Evolutionary conservation across 495 filamentous ascomycete genomes (phyloP).

Genomic region (Penicillium lagena): DNA sequence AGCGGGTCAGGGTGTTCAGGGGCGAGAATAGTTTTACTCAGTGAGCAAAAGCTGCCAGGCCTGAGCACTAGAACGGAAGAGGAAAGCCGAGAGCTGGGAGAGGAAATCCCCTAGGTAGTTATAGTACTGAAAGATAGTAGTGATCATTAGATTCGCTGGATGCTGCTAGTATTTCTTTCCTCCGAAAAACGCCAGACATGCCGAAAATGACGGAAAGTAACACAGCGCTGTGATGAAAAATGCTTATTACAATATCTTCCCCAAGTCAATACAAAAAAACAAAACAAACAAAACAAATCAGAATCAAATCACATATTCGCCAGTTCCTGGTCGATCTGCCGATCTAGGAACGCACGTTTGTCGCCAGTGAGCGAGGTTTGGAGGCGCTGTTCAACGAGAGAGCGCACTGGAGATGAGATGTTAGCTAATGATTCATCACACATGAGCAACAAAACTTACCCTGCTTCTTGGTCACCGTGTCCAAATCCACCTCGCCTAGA

Average conservation of each 20-base stretch:
- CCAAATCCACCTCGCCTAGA: conserved; percentile 85
- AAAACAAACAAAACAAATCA: conserved; percentile 5
- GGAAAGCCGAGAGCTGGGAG: conserved; percentile 9
- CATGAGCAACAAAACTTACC: conserved; percentile 30
- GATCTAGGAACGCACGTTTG: conserved; percentile 76
- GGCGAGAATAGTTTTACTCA: not conserved
- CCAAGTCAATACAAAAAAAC: conserved; percentile 4
- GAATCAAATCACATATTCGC: conserved; percentile 71
- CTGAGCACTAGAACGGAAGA: conserved; percentile 9
- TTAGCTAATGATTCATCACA: conserved; percentile 10
- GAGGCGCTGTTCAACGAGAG: conserved; percentile 83
- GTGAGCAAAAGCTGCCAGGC: conserved; percentile 2
- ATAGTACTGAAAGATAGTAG: too few relatives aligned
- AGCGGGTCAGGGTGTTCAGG: too few relatives aligned
- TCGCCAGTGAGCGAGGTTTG: conserved; percentile 83
- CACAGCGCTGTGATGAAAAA: conserved; percentile 11
- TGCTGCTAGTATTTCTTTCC: conserved; percentile 9
- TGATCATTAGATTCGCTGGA: conserved; percentile 13
- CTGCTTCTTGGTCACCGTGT: conserved; percentile 97
- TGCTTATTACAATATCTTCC: conserved; percentile 14
- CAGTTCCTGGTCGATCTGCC: conserved; percentile 86
- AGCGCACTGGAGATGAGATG: conserved; percentile 49
- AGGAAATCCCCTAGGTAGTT: conserved; percentile 6
- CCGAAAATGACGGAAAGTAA: conserved; percentile 13
- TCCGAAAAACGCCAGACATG: conserved; percentile 24